These are phyloP conservation scores for Vitrella brassicaformis DNA, from an alignment of 73 alveolate genomes.

Conservation along the genomic window DNA sequence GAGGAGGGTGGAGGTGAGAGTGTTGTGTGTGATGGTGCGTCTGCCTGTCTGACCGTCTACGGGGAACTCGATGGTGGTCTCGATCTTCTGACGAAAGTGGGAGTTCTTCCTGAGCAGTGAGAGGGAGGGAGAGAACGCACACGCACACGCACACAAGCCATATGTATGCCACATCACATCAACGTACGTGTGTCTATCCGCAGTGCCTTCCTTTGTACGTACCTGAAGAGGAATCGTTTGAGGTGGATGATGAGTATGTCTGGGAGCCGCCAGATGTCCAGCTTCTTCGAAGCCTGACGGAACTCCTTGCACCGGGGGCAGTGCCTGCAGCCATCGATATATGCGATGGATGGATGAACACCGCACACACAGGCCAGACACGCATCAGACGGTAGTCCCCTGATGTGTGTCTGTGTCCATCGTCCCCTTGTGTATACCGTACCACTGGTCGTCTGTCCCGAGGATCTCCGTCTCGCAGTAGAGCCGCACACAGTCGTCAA, in stretches of 20 bases:
- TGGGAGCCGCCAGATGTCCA: slow-evolving; percentile 62
- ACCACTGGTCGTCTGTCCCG: not conserved
- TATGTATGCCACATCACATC: too few relatives aligned
- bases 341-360: too few relatives aligned
- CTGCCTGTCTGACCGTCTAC: too few relatives aligned
- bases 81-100: not conserved
- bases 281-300: slow-evolving; percentile 49
- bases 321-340: too few relatives aligned
- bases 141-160: not conserved
- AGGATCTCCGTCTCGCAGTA: not conserved
- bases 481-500: not conserved
- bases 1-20: too few relatives aligned
- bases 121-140: not conserved
- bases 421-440: too few relatives aligned
- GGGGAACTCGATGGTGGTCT: not conserved
- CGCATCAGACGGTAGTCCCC: too few relatives aligned
- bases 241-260: slow-evolving; percentile 59
- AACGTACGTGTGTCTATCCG: not conserved
- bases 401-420: too few relatives aligned
- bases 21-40: too few relatives aligned
- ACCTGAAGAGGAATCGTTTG: slow-evolving; percentile 51
- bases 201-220: not conserved
- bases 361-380: too few relatives aligned
- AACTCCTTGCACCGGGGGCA: slow-evolving; percentile 57
- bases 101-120: not conserved